Conservation (phyloP, 78 protist genomes). For the Speleostelium caveatum region DNA sequence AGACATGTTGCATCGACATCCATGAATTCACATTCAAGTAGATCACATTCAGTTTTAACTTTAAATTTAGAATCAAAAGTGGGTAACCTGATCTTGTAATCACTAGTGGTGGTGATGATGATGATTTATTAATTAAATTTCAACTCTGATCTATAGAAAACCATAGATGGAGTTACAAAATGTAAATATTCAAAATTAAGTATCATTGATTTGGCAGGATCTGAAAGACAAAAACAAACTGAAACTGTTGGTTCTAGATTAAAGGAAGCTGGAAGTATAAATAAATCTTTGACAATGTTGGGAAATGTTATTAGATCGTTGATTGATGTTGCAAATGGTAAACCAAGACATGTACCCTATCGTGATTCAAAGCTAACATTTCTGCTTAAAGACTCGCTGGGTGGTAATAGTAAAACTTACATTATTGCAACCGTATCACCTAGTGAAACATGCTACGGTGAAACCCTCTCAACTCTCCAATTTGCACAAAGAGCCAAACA, state of each 20-base stretch:
- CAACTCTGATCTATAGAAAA: neutral
- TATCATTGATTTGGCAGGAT: conserved; percentile 87
- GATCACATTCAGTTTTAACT: conserved; percentile 88
- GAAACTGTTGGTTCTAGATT: conserved; percentile 82
- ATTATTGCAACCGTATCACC: conserved; percentile 78
- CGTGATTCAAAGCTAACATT: conserved; percentile 85
- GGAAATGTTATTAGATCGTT: conserved; percentile 78
- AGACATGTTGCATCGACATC: conserved; percentile 66
- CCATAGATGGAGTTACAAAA: conserved; percentile 25
- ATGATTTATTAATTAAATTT: neutral
- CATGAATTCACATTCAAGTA: conserved; percentile 67
- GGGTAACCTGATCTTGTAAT: neutral
- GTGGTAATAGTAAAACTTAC: conserved; percentile 77
- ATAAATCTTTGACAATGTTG: conserved; percentile 63
- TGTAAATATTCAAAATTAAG: conserved; percentile 9
- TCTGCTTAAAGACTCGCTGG: conserved; percentile 79
- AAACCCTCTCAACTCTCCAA: conserved; percentile 71
- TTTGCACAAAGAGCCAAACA: conserved; percentile 78
- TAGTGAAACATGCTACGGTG: neutral
- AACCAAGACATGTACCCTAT: conserved; percentile 80
- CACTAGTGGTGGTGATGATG: neutral
- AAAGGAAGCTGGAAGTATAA: conserved; percentile 85
- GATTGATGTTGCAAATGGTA: conserved; percentile 60
- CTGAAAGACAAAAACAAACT: conserved; percentile 82
- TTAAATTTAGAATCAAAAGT: conserved; percentile 58